Conservation (phyloP, 441 rosid species). For the Euphorbia corollata region DNA sequence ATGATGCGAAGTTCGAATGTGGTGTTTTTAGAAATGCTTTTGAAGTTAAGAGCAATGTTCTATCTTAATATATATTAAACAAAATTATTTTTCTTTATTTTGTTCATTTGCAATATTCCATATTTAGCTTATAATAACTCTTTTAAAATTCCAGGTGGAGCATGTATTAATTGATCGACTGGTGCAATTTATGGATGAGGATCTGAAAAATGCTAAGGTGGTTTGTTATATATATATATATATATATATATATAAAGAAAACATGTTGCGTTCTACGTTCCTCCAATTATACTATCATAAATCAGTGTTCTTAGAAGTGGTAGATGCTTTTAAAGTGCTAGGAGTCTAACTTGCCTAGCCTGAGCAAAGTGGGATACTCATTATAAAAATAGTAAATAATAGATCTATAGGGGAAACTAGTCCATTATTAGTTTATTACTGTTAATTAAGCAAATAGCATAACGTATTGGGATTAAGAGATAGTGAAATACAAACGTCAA, state of each 20-base stretch:
- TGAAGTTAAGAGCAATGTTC: not conserved
- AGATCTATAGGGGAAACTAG: too few relatives aligned
- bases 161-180: slow-evolving; percentile 69
- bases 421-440: not conserved
- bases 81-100: not conserved
- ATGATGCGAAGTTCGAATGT: not conserved
- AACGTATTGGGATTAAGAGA: not conserved
- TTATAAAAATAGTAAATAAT: too few relatives aligned
- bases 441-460: not conserved
- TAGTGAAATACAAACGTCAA: not conserved
- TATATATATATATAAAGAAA: not conserved
- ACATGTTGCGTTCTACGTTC: not conserved
- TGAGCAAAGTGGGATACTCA: not conserved
- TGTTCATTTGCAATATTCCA: slow-evolving; percentile 14
- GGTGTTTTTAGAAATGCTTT: not conserved
- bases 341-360: not conserved
- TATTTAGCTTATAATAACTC: slow-evolving; percentile 16
- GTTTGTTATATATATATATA: slow-evolving; percentile 14
- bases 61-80: not conserved
- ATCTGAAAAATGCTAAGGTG: slow-evolving; percentile 79
- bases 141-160: slow-evolving; percentile 50
- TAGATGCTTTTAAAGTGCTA: not conserved
- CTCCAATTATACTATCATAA: not conserved
- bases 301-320: not conserved
- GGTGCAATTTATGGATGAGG: slow-evolving; percentile 54